Base-by-base conservation (phyloP, 371 early-diverging fungal species). In the Mucor piriformis region DNA sequence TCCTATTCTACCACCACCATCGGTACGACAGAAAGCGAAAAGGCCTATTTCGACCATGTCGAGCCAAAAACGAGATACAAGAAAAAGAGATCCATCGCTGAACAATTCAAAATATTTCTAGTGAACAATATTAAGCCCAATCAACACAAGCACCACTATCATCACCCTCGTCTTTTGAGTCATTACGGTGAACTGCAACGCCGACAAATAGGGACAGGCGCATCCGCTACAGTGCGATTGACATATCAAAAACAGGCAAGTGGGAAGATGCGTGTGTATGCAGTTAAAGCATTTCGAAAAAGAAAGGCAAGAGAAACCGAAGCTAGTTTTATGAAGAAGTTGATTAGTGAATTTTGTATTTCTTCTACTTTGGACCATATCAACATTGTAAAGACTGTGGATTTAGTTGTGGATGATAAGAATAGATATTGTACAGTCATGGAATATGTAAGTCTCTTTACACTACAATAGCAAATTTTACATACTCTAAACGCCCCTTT, bases 301-400 rank as follows among this genome's bases (percentile, higher is more conserved):
- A 68, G 63, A 24, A 58, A 70, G 13, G 59, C 76, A 46, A 75
- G 73, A 29, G 88, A 90, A 65, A 57, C 76, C 6, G 72, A 81
- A 50, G 71, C 71, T 49, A 74, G 74, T 25, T 91, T 88, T 63
- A 73, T 84, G 56, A 83, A 87, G 50, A 80, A 83, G n/a, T 50
- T 90, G 65, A 82, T 85, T 6, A 80, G 79, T 59, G 92, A 92
- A 68, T 92, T 82, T 48, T 90, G 88, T 55, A 91, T 92, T 46
- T 77, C 76, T 18, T 71, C 83, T 2, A 76, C 86, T 16, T 61
- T 73, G 7, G 81, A 79, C 37, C 93, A 92, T 68, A 71, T 73
- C 16, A 83, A 91, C 68, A 77, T 92, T 21, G 81, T 92, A 35
- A 76, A 86, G 33, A 90, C 91, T 0, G 38, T 88, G 25, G 93